Base-by-base conservation (phyloP, 495 filamentous ascomycete genomes). In the Penicillium parvum region DNA sequence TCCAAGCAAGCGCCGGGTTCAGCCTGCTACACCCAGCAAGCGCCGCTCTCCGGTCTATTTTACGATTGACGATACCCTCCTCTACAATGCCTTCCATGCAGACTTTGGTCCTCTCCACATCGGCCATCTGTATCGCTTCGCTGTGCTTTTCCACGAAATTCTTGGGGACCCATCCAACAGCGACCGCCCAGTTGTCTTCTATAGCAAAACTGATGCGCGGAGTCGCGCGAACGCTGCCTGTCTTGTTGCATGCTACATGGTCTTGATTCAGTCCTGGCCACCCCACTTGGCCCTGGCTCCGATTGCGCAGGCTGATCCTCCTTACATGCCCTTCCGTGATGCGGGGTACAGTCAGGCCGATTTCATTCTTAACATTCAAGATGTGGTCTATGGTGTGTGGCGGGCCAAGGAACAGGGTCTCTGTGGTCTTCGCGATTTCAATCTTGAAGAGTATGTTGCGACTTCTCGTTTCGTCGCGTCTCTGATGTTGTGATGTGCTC, bases 261-360 rank as follows among this genome's bases (percentile, higher is more conserved):
- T 98, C n/a, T 69, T 99, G 36, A 92, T 99, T 53, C 92, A 99
- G 64, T 82, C 80, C 9, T 99, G 94, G 94, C 84, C 92, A n/a
- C 92, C 92, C 19, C 92, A 99, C 72, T 70, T 97, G 45, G 94
- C 91, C n/a, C 78, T 99, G 2, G 91, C 94, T 6, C 92, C 92
- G 1, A 90, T 97, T 52, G 86, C 92, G 10, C 94, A 97, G 68
- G 85, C 88, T 38, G 91, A 97, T 56, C 92, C 91, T 9, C 92
- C 92, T 4, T 77, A 95, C 59, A 99, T 99, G 92, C 92, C 92
- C 4, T 99, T 99, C 76, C 78, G 92, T 32, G 92, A 99, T 66
- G 92, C 92, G 48, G 92, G 92, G 27, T 99, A 97, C 68, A 96
- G 92, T 56, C 92, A 99, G 65, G 92, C 92, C 30, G 92, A 99